Base-by-base conservation (phyloP, 2,329 filamentous ascomycete genomes). In the Macrophomina phaseolina region DNA sequence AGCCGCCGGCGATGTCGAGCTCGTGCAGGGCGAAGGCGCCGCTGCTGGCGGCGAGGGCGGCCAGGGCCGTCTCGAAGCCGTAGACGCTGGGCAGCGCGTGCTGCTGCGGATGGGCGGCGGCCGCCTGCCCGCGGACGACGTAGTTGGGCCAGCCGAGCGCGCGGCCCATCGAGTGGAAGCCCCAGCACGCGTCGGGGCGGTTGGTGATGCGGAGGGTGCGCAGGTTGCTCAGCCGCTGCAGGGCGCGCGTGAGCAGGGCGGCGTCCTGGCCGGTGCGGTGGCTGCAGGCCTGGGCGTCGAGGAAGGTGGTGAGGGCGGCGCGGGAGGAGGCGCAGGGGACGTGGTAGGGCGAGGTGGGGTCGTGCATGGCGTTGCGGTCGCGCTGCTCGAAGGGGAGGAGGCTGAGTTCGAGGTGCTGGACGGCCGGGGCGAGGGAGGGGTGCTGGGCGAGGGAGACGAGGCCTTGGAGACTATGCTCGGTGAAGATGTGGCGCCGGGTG, bases 61-160 rank as follows among this genome's bases (percentile, higher is more conserved):
- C 38, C 2, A 60, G 40, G 5, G 30, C 30, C 12, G 56, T 32
- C 28, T 34, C 40, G 28, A 62, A 62, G 5, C 23, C 58, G 30
- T 62, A 49, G 5, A 36, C 42, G n/a, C 40, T 36, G 0, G 40
- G 45, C 45, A 62, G 32, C 34, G 14, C 16, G 9, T 8, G 30
- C 51, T 6, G 30, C 23, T 23, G 23, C 23, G 2, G 23, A 23
- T 32, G 49, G 23, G 30, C 16, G 30, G 18, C 3, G 36, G 8
- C 5, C 36, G 18, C 18, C 18, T 23, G 23, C 1, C 23, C 23
- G 23, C 23, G 23, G 23, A 23, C 23, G 23, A 58, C 30, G 23
- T 42, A 58, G 4, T n/a, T 36, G 11, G 53, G 53, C 53, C 53
- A 58, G 18, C 53, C 53, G 23, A 62, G 58, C 28, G 45, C 40